phyloP scores from a whole-genome alignment of 108 stramenopile species.

The Cyclostephanos tholiformis region DNA sequence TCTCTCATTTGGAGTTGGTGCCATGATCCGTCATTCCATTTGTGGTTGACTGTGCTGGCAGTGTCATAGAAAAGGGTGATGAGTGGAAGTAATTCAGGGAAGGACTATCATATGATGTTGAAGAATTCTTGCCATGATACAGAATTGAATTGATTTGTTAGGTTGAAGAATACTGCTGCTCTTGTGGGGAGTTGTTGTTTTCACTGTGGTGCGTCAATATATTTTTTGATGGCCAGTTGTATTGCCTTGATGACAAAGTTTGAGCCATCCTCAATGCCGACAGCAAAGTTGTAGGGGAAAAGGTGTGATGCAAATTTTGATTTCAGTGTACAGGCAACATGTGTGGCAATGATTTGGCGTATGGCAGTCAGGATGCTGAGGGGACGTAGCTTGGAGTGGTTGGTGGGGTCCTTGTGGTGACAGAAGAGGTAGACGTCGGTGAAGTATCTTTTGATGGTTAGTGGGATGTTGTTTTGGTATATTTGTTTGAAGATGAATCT shows the following conservation, averaged over 20 bases:
- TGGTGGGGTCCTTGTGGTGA: constrained; percentile 32
- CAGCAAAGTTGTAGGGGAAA: too few relatives aligned
- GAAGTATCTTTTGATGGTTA: not conserved
- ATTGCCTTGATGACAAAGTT: too few relatives aligned
- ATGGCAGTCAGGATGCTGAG: constrained; percentile 30
- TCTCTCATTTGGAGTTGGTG: not conserved
- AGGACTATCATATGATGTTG: too few relatives aligned
- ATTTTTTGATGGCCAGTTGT: too few relatives aligned
- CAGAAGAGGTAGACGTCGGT: constrained; percentile 30
- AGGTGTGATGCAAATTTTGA: constrained; percentile 1
- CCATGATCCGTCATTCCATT: not conserved
- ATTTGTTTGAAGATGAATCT: constrained; percentile 3
- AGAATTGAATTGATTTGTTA: too few relatives aligned
- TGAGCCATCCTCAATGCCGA: too few relatives aligned
- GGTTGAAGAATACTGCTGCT: too few relatives aligned
- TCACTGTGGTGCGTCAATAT: too few relatives aligned
- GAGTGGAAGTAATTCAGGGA: not conserved
- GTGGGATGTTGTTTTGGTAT: not conserved
- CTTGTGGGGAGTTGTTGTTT: too few relatives aligned
- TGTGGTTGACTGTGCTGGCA: not conserved
- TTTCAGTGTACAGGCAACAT: too few relatives aligned
- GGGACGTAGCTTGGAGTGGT: constrained; percentile 31
- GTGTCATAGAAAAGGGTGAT: not conserved
- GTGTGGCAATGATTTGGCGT: constrained; percentile 25
- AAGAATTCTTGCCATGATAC: too few relatives aligned